Percentiles rank a stretch among this genome's conserved stretches.
phyloP scores from a whole-genome alignment of 768 basidiomycete species.

The Plicaturopsis crispa region DNA sequence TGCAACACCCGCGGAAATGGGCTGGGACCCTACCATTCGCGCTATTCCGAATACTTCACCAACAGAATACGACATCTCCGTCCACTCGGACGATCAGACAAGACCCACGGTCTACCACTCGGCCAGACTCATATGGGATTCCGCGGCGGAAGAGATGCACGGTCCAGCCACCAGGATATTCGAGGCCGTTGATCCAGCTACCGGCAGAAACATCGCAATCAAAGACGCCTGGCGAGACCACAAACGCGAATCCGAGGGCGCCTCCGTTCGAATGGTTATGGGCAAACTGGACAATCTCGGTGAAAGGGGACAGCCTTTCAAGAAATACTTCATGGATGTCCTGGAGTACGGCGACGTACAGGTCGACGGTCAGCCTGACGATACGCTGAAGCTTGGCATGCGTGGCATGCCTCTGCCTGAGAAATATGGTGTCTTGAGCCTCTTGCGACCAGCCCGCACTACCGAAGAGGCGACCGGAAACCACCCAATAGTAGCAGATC shows the following conservation, averaged over 20 bases:
- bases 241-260: background rate
- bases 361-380: background rate
- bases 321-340: background rate
- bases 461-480: no score
- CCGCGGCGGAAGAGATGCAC: background rate
- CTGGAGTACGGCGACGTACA: background rate
- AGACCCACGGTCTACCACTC: slow-evolving; percentile 2
- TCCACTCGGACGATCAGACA: background rate
- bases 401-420: no score
- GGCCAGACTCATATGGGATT: slow-evolving; percentile 1
- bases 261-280: background rate
- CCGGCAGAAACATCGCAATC: background rate
- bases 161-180: slow-evolving; percentile 7
- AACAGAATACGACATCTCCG: slow-evolving; percentile 3
- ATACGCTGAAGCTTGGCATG: background rate
- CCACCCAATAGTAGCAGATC: no score
- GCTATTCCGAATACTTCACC: background rate
- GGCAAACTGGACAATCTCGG: background rate
- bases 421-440: no score
- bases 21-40: slow-evolving; percentile 10
- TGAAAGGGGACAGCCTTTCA: background rate
- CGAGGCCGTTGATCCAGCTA: slow-evolving; percentile 4
- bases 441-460: background rate
- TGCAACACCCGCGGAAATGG: slow-evolving; percentile 3
- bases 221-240: background rate